Conservation (phyloP, 2,329 filamentous ascomycete genomes). For the Colletotrichum sp. region DNA sequence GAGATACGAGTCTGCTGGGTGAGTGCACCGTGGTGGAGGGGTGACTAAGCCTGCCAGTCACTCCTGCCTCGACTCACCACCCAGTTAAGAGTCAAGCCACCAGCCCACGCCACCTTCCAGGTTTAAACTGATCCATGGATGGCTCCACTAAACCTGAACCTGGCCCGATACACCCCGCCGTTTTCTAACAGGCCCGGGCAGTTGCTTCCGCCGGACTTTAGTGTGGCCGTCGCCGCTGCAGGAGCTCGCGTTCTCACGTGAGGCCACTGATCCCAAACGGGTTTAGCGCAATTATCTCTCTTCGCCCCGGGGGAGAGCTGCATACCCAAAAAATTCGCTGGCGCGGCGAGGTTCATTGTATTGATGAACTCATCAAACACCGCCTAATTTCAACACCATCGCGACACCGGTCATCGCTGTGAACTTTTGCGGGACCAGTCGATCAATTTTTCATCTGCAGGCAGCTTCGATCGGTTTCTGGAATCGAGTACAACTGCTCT, state of each 20-base stretch:
- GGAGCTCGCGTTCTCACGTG: slow-evolving; percentile 13
- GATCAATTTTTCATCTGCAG: not conserved
- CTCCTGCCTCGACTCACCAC: not conserved
- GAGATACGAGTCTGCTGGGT: not conserved
- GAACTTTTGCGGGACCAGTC: slow-evolving; percentile 22
- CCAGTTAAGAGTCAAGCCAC: not conserved
- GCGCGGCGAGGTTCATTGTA: slow-evolving; percentile 14
- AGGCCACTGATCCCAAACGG: not conserved
- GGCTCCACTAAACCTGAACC: not conserved
- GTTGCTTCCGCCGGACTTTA: not conserved
- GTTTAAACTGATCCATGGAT: not conserved
- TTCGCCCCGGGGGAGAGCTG: slow-evolving; percentile 1
- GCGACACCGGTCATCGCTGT: slow-evolving; percentile 24
- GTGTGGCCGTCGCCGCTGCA: not conserved
- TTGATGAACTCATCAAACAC: slow-evolving; percentile 12
- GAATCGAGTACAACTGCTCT: slow-evolving; percentile 18
- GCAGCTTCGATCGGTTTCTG: not conserved
- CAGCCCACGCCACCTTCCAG: not conserved
- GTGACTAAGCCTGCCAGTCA: not conserved
- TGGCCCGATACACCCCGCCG: not conserved
- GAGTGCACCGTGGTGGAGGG: not conserved
- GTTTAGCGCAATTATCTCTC: not conserved
- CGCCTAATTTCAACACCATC: slow-evolving; percentile 10
- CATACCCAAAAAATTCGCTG: slow-evolving; percentile 20
- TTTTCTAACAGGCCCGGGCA: not conserved